phyloP scores from a whole-genome alignment of 768 basidiomycete genomes.

The Hydnomerulius pinastri region DNA sequence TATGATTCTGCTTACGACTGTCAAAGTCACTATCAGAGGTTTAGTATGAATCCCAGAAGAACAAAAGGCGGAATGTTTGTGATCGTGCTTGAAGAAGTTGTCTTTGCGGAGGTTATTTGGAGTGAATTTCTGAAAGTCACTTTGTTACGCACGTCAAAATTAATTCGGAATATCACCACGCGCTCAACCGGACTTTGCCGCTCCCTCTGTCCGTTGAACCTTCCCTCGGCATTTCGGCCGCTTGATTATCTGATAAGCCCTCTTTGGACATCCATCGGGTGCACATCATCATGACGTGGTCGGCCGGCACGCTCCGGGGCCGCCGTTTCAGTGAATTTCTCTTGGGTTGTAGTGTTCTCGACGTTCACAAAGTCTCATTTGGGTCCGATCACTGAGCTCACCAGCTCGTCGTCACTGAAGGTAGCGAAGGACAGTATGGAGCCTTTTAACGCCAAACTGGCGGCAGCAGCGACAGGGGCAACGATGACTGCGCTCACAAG shows the following conservation, averaged over 20 bases:
- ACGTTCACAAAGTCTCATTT: background rate
- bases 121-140: background rate
- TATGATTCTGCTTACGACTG: slow-evolving; percentile 7
- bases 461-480: slow-evolving; percentile 79
- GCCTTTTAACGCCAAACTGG: slow-evolving; percentile 74
- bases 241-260: background rate
- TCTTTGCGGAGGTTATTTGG: slow-evolving; percentile 1
- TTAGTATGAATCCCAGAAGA: too few relatives aligned
- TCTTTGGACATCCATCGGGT: background rate
- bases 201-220: background rate
- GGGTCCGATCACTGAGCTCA: background rate
- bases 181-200: slow-evolving; percentile 29
- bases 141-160: slow-evolving; percentile 11
- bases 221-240: background rate
- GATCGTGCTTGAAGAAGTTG: background rate
- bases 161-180: slow-evolving; percentile 10
- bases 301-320: background rate
- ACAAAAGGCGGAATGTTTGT: slow-evolving; percentile 2
- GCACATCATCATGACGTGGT: background rate
- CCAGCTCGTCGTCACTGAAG: slow-evolving; percentile 1
- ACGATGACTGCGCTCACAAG: slow-evolving; percentile 83
- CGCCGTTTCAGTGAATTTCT: background rate
- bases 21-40: slow-evolving; percentile 11
- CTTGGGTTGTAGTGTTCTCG: too few relatives aligned
- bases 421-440: slow-evolving; percentile 48